Evolutionary conservation across 495 filamentous ascomycete genomes (phyloP).

Genomic region (Penicillium canariense): DNA sequence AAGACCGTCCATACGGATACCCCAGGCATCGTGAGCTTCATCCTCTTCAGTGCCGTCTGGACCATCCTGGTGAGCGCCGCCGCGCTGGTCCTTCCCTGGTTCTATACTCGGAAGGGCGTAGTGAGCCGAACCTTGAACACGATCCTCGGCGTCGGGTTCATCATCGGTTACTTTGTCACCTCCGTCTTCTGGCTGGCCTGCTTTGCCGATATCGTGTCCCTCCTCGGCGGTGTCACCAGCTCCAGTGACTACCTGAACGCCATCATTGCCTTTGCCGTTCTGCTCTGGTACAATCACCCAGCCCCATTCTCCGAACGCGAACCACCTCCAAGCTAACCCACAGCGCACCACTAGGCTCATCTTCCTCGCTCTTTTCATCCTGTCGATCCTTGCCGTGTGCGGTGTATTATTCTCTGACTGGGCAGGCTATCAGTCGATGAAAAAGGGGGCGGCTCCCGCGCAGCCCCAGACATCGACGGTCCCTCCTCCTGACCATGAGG

Average conservation of each 20-base stretch:
- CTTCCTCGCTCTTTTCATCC: slow-evolving; percentile 28
- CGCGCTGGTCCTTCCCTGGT: slow-evolving; percentile 24
- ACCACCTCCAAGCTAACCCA: not conserved
- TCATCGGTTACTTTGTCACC: slow-evolving; percentile 28
- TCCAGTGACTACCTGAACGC: slow-evolving; percentile 22
- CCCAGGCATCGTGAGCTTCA: slow-evolving; percentile 25
- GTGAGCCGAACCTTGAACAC: slow-evolving; percentile 22
- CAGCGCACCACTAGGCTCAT: slow-evolving; percentile 20
- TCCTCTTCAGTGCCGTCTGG: slow-evolving; percentile 29
- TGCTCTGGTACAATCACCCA: slow-evolving; percentile 24
- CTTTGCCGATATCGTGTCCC: slow-evolving; percentile 30
- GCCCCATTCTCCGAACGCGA: not conserved
- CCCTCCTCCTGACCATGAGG: slow-evolving; percentile 9
- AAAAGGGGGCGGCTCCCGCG: slow-evolving; percentile 4
- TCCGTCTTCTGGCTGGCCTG: slow-evolving; percentile 35
- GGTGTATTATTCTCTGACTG: slow-evolving; percentile 27
- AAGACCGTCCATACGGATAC: slow-evolving; percentile 12
- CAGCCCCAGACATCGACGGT: not conserved
- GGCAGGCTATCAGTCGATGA: slow-evolving; percentile 27
- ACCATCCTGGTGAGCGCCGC: slow-evolving; percentile 21
- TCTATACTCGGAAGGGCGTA: slow-evolving; percentile 17
- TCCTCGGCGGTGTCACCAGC: slow-evolving; percentile 9
- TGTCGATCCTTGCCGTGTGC: slow-evolving; percentile 28
- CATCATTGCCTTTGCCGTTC: slow-evolving; percentile 31
- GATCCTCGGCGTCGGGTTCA: slow-evolving; percentile 18